These are phyloP conservation scores for Agastache rugosa DNA, from an alignment of 257 asterid genomes.

Conservation along the genomic window DNA sequence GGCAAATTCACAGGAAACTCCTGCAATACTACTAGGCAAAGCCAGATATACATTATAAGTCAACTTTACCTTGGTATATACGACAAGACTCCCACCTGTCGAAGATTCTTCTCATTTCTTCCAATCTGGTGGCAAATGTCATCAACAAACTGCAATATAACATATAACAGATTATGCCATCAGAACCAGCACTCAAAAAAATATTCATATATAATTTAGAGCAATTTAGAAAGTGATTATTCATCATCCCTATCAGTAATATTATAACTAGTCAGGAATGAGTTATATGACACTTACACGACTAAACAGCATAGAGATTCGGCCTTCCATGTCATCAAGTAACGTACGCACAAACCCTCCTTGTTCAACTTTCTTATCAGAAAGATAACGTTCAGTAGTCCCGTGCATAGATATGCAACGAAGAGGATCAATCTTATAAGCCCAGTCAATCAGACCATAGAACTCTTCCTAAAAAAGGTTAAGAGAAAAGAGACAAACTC, in stretches of 20 bases:
- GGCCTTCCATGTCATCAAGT: constrained; percentile 94
- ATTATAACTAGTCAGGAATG: neutral
- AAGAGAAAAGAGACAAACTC: constrained; percentile 21
- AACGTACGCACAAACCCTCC: constrained; percentile 88
- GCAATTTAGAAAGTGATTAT: neutral
- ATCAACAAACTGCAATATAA: constrained; percentile 78
- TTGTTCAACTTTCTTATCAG: constrained; percentile 91
- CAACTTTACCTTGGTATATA: constrained; percentile 81
- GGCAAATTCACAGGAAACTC: neutral
- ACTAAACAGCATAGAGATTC: constrained; percentile 74
- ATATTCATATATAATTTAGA: constrained; percentile 2
- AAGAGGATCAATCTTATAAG: constrained; percentile 92
- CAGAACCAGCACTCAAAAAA: constrained; percentile 28
- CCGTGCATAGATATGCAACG: constrained; percentile 99
- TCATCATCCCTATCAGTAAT: constrained; percentile 26
- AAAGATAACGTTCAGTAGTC: constrained; percentile 87
- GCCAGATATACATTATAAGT: neutral
- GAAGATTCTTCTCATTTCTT: constrained; percentile 79
- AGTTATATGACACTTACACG: constrained; percentile 65
- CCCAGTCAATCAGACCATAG: constrained; percentile 97
- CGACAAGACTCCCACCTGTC: constrained; percentile 84
- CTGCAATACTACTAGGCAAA: neutral
- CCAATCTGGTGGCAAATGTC: constrained; percentile 98
- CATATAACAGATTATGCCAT: constrained; percentile 30
- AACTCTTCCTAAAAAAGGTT: constrained; percentile 76